phyloP scores from a whole-genome alignment of 2,329 filamentous ascomycete genomes.

The Lachnellula arida region DNA sequence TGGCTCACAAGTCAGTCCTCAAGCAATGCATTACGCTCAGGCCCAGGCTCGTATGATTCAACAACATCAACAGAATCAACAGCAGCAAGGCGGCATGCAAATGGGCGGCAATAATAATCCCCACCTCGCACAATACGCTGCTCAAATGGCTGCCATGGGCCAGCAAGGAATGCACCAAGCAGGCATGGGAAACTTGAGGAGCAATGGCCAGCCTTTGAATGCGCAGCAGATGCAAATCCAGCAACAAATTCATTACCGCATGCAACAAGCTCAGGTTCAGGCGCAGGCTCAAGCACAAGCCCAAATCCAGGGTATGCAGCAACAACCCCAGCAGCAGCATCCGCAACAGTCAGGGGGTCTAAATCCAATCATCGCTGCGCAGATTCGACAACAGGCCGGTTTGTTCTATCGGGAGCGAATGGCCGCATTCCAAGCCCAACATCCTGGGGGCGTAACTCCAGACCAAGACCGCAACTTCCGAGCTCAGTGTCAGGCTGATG shows the following conservation, averaged over 20 bases:
- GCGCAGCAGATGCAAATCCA: conserved; percentile 32
- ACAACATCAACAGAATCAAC: conserved; percentile 29
- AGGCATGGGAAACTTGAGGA: conserved; percentile 28
- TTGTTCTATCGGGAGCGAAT: conserved; percentile 28
- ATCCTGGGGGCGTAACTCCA: conserved; percentile 4
- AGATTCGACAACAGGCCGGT: conserved; percentile 16
- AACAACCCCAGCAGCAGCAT: conserved; percentile 3
- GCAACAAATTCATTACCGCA: conserved; percentile 13
- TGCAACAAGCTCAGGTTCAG: conserved; percentile 23
- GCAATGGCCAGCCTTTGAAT: conserved; percentile 34
- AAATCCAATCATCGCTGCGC: conserved; percentile 5
- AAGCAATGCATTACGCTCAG: background rate
- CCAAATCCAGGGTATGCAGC: conserved; percentile 32
- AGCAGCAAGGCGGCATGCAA: conserved; percentile 20
- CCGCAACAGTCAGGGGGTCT: conserved; percentile 21
- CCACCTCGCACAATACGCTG: conserved; percentile 19
- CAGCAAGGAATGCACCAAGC: conserved; percentile 17
- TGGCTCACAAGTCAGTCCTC: conserved; percentile 31
- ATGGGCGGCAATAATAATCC: conserved; percentile 4
- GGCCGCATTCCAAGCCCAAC: conserved; percentile 6
- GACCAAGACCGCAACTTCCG: conserved; percentile 1
- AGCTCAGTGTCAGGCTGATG: background rate
- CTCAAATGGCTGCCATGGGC: conserved; percentile 21
- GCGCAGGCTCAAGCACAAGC: conserved; percentile 13
- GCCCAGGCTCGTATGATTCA: background rate